Base-by-base conservation (phyloP, 805 yeast genomes). In the Pichia eremophila region DNA sequence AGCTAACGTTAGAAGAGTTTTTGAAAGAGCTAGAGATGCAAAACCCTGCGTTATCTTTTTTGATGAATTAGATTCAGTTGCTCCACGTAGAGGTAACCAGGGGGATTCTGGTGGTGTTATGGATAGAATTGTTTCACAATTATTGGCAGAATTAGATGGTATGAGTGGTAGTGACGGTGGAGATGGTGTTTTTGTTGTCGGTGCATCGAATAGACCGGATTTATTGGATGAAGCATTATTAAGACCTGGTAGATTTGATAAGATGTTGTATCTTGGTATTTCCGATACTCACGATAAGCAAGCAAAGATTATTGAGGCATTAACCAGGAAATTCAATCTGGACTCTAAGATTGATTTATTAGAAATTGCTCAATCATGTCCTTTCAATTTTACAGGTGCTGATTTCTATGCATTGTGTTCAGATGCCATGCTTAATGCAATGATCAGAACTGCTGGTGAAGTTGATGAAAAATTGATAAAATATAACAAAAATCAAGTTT, bases 61-160 rank as follows among this genome's bases (percentile, higher is more conserved):
- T 61, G 99, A 93, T 68, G 99, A 93, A 67, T 74, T 93, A 66
- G 99, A 93, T 67, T 89, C 97, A 1, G 97, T 93, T 1, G 99
- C 99, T 0, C 98, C 98, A 2, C 91, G 93, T 63, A 81, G 98
- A 70, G 99, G 99, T 29, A 90, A 91, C 62, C 97, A 93, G 61
- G 98, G 99, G 25, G 99, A 93, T 65, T 89, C 97, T 3, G 98
- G 98, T 17, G 99, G 98, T 55, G 98, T 93, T 3, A 93, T 93
- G 99, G 99, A 93, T 62, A 77, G 99, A 64, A 93, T 93, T 54
- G 99, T 93, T 0, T 90, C 97, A 0, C 99, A 93, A 64, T 69
- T 93, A 38, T 71, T 93, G 45, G 96, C 98, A 0, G 99, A 93
- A 63, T 71, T 93, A 40, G 99, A 93, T 62, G 98, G 98, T 27